These are phyloP conservation scores for Thymus mandschuricus DNA, from an alignment of 257 asterid species.

Conservation along the genomic window DNA sequence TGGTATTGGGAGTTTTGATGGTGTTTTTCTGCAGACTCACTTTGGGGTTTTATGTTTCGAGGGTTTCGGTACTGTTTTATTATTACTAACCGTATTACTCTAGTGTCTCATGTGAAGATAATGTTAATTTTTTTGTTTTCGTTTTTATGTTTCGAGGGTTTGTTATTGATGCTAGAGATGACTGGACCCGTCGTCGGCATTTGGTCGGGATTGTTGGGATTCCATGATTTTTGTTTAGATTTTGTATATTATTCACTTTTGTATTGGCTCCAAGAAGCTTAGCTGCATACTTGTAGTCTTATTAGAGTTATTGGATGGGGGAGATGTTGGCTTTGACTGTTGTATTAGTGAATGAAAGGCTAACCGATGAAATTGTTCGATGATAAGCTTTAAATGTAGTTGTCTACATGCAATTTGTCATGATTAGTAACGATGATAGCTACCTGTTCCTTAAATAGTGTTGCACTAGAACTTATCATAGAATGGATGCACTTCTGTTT, in stretches of 20 bases:
- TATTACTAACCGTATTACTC: neutral
- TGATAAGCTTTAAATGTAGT: neutral
- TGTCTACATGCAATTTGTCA: neutral
- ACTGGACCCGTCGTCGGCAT: neutral
- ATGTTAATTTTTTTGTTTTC: too few relatives aligned
- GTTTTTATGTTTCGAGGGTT: neutral
- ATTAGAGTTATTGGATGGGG: neutral
- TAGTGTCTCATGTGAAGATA: neutral
- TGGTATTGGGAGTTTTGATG: neutral
- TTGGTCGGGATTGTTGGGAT: conserved; percentile 24
- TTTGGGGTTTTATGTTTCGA: conserved; percentile 8
- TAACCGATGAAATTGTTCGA: neutral
- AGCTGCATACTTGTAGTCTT: neutral
- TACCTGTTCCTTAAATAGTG: conserved; percentile 1
- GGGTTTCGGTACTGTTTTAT: neutral
- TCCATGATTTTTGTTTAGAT: conserved; percentile 13
- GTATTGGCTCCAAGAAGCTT: conserved; percentile 1
- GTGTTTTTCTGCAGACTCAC: neutral
- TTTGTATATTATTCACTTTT: conserved; percentile 20
- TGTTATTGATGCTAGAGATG: conserved; percentile 7
- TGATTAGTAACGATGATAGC: conserved; percentile 11
- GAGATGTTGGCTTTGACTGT: conserved; percentile 22
- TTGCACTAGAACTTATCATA: neutral
- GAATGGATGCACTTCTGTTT: neutral
- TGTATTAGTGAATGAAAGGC: conserved; percentile 22